Percentiles rank a stretch among this genome's conserved stretches.
phyloP scores from a whole-genome alignment of 1,139 yeast genomes.

The Candida glucosophila region DNA sequence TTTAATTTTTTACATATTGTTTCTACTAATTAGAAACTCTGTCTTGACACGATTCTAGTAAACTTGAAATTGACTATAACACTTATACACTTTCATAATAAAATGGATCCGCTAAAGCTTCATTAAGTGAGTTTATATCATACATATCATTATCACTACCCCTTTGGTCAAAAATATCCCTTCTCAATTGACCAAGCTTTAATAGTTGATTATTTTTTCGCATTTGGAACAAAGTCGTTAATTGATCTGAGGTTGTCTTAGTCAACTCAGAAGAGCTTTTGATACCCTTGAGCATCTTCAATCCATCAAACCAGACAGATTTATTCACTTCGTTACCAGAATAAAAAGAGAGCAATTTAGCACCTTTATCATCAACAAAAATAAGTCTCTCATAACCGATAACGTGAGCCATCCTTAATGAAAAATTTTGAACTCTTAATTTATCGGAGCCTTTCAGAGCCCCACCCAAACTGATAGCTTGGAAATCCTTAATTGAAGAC shows the following conservation, averaged over 20 bases:
- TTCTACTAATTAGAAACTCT: no score
- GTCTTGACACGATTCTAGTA: background rate
- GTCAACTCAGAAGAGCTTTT: slow-evolving; percentile 36
- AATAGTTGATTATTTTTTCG: slow-evolving; percentile 62
- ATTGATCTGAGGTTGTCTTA: slow-evolving; percentile 50
- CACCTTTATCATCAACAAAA: slow-evolving; percentile 33
- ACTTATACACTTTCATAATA: slow-evolving; percentile 12
- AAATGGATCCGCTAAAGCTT: slow-evolving; percentile 33
- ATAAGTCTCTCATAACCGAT: slow-evolving; percentile 49
- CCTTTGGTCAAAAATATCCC: slow-evolving; percentile 16
- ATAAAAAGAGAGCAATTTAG: slow-evolving; percentile 46
- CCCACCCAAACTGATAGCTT: slow-evolving; percentile 35
- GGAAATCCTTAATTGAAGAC: slow-evolving; percentile 32
- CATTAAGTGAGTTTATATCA: slow-evolving; percentile 32
- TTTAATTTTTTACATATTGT: background rate
- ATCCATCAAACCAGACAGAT: slow-evolving; percentile 74
- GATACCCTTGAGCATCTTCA: slow-evolving; percentile 47
- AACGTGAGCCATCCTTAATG: slow-evolving; percentile 44
- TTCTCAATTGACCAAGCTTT: slow-evolving; percentile 14
- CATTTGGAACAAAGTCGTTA: slow-evolving; percentile 47
- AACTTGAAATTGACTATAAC: background rate
- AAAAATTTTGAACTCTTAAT: slow-evolving; percentile 44
- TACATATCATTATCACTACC: slow-evolving; percentile 34
- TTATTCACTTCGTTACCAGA: slow-evolving; percentile 67
- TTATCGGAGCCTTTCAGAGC: slow-evolving; percentile 27